These are phyloP conservation scores for Neurospora sp. DNA, from an alignment of 495 filamentous ascomycete species.

Conservation along the genomic window DNA sequence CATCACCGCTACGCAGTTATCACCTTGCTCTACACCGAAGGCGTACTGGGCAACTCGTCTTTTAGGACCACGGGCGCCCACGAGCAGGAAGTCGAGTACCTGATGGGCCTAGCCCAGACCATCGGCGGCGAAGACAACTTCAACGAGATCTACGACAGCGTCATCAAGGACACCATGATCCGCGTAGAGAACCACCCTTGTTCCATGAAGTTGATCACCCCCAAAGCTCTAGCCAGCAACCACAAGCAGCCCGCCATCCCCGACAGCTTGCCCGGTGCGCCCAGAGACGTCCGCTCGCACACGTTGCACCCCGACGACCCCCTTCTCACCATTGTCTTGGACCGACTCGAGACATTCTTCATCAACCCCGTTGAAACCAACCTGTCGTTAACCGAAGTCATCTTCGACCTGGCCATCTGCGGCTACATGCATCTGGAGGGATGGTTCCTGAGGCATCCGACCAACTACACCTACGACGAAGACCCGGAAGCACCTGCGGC, in stretches of 20 bases:
- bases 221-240: slow-evolving; percentile 42
- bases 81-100: slow-evolving; percentile 64
- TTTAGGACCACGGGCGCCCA: slow-evolving; percentile 69
- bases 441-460: slow-evolving; percentile 76
- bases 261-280: slow-evolving; percentile 42
- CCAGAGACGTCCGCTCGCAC: slow-evolving; percentile 46
- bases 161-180: slow-evolving; percentile 68
- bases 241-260: slow-evolving; percentile 39
- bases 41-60: slow-evolving; percentile 37
- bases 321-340: slow-evolving; percentile 59
- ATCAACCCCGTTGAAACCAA: slow-evolving; percentile 86
- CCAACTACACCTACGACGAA: slow-evolving; percentile 44
- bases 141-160: slow-evolving; percentile 70
- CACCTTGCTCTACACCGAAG: slow-evolving; percentile 58
- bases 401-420: slow-evolving; percentile 76
- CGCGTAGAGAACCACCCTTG: slow-evolving; percentile 76
- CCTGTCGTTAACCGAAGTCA: slow-evolving; percentile 68
- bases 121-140: slow-evolving; percentile 62
- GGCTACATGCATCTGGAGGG: slow-evolving; percentile 72
- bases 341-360: slow-evolving; percentile 68
- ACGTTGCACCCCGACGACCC: slow-evolving; percentile 63
- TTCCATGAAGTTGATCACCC: slow-evolving; percentile 48
- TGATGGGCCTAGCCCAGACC: slow-evolving; percentile 62
- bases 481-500: slow-evolving; percentile 15
- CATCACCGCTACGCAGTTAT: slow-evolving; percentile 79